Evolutionary conservation across 208 protist genomes (phyloP).

Genomic region (Acanthamoeba lenticulata): DNA sequence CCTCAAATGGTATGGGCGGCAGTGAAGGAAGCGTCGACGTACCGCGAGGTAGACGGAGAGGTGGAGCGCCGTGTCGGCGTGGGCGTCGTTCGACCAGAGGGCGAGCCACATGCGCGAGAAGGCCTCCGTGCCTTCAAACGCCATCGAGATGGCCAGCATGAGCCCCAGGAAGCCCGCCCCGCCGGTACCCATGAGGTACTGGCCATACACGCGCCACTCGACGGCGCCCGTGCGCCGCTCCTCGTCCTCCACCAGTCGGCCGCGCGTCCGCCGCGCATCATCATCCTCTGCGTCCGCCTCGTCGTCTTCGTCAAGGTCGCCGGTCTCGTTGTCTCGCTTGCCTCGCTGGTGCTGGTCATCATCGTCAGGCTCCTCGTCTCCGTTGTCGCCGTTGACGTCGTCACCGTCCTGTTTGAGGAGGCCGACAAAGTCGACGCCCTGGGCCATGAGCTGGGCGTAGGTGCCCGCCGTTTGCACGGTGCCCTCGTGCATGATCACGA

Average conservation of each 20-base stretch:
- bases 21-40: neutral
- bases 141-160: conserved; percentile 26
- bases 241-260: conserved; percentile 71
- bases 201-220: conserved; percentile 65
- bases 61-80: conserved; percentile 35
- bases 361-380: neutral
- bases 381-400: no score
- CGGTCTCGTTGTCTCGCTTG: neutral
- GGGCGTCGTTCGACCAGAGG: neutral
- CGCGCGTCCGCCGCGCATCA: no score
- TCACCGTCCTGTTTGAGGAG: neutral
- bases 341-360: neutral
- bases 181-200: conserved; percentile 40
- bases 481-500: conserved; percentile 68
- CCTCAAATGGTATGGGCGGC: neutral
- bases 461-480: neutral
- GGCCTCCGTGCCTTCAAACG: neutral
- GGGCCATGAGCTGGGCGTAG: neutral
- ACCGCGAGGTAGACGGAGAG: neutral
- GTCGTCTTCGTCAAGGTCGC: conserved; percentile 72
- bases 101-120: neutral
- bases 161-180: neutral
- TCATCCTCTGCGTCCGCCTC: no score
- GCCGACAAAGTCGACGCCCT: conserved; percentile 33
- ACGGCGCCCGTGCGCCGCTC: conserved; percentile 69